These are phyloP conservation scores for Saksenaea oblongispora DNA, from an alignment of 371 early-diverging fungal genomes.

Conservation along the genomic window DNA sequence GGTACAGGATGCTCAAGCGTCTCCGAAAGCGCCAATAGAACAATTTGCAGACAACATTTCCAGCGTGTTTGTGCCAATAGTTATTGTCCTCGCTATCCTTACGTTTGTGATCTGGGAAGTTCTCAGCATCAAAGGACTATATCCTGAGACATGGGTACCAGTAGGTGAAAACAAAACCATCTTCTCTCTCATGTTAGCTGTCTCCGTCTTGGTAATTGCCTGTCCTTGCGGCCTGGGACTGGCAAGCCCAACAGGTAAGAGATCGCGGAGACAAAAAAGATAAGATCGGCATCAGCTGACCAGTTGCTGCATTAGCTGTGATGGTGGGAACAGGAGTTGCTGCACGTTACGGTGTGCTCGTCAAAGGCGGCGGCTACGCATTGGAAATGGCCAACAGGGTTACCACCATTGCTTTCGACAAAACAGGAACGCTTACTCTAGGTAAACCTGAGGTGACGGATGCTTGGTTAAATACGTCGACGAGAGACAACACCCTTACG, in stretches of 20 bases:
- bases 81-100: constrained; percentile 54
- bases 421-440: constrained; percentile 81
- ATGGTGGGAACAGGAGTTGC: constrained; percentile 92
- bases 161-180: constrained; percentile 43
- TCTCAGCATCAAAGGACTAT: constrained; percentile 27
- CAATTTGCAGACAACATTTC: constrained; percentile 67
- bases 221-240: constrained; percentile 75
- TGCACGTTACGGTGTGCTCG: constrained; percentile 65
- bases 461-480: constrained; percentile 28
- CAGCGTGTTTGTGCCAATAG: constrained; percentile 58
- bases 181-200: constrained; percentile 47
- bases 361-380: constrained; percentile 54
- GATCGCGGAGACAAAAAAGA: background rate
- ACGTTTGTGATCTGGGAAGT: constrained; percentile 64
- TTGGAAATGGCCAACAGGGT: constrained; percentile 82
- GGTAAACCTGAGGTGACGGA: constrained; percentile 63
- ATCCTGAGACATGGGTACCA: constrained; percentile 50
- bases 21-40: constrained; percentile 68
- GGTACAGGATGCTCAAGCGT: constrained; percentile 70
- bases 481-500: background rate
- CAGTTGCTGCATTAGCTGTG: constrained; percentile 53
- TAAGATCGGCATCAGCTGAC: background rate
- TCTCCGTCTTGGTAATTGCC: constrained; percentile 72
- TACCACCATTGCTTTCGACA: constrained; percentile 92
- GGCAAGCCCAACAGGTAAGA: constrained; percentile 76